Conservation (phyloP, 2,329 filamentous ascomycete species). For the Emmonsiellopsis sp. region DNA sequence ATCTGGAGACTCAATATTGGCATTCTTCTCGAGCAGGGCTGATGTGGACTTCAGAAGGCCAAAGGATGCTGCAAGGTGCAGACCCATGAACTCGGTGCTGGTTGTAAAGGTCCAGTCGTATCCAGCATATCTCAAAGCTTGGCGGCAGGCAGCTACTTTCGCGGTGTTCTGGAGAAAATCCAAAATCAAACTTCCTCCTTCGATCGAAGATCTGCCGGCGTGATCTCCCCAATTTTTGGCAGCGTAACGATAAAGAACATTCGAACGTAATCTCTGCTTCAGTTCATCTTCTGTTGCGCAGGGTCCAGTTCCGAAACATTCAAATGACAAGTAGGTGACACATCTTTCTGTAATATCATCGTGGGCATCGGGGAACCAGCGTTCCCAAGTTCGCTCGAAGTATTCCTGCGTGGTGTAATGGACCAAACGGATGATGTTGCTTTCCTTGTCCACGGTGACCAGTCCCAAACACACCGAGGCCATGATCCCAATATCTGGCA, state of each 20-base stretch:
- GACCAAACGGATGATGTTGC: constrained; percentile 18
- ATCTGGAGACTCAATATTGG: no score
- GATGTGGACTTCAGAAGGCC: constrained; percentile 8
- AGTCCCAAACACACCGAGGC: constrained; percentile 19
- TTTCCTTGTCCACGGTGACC: constrained; percentile 15
- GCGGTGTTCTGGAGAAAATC: not conserved
- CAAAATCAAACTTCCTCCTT: not conserved
- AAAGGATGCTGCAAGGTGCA: constrained; percentile 20
- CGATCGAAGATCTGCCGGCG: not conserved
- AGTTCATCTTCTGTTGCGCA: not conserved
- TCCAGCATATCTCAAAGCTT: not conserved
- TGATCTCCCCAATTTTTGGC: constrained; percentile 7
- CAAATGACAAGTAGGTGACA: constrained; percentile 23
- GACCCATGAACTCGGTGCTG: constrained; percentile 5
- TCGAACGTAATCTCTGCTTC: not conserved
- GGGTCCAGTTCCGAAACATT: not conserved
- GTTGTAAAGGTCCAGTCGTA: not conserved
- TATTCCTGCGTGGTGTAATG: constrained; percentile 43
- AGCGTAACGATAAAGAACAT: not conserved
- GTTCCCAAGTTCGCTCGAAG: constrained; percentile 27
- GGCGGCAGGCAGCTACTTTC: not conserved
- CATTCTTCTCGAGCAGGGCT: not conserved
- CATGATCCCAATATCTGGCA: constrained; percentile 8
- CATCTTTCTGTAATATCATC: constrained; percentile 17
- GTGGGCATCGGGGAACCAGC: constrained; percentile 16